A percentile compares a stretch with the other conserved stretches of the same genome.
Evolutionary conservation across 768 basidiomycete genomes (phyloP).

Genomic region (Hydnum rufescens): DNA sequence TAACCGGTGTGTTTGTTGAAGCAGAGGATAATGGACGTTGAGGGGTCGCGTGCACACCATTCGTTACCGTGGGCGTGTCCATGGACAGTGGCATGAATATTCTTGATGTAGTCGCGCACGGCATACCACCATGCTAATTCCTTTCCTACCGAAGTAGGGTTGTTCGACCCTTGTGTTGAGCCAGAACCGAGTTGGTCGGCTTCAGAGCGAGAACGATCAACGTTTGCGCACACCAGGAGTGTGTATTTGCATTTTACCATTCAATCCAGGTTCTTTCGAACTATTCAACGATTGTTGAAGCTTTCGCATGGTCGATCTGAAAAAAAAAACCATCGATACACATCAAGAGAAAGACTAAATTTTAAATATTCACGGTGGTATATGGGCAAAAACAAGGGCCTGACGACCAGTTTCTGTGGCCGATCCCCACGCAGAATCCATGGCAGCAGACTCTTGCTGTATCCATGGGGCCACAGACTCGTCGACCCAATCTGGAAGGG

Average conservation of each 20-base stretch:
- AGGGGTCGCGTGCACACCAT: constrained; percentile 53
- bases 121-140: constrained; percentile 46
- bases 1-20: constrained; percentile 69
- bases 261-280: constrained; percentile 24
- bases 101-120: constrained; percentile 36
- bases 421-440: constrained; percentile 42
- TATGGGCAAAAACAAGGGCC: constrained; percentile 54
- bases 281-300: constrained; percentile 22
- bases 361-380: constrained; percentile 35
- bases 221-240: constrained; percentile 21
- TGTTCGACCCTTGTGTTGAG: too few relatives aligned
- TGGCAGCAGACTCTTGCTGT: constrained; percentile 27
- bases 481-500: constrained; percentile 51
- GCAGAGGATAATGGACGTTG: constrained; percentile 46
- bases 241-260: constrained; percentile 16
- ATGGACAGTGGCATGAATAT: constrained; percentile 45
- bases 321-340: constrained; percentile 10
- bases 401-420: constrained; percentile 27
- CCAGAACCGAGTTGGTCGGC: too few relatives aligned
- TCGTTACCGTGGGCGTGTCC: constrained; percentile 68
- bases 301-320: constrained; percentile 4
- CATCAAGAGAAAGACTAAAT: constrained; percentile 11
- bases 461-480: constrained; percentile 43
- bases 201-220: constrained; percentile 13
- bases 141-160: constrained; percentile 24